These are phyloP conservation scores for Mycogone perniciosa DNA, from an alignment of 2,329 filamentous ascomycete genomes.

Conservation along the genomic window DNA sequence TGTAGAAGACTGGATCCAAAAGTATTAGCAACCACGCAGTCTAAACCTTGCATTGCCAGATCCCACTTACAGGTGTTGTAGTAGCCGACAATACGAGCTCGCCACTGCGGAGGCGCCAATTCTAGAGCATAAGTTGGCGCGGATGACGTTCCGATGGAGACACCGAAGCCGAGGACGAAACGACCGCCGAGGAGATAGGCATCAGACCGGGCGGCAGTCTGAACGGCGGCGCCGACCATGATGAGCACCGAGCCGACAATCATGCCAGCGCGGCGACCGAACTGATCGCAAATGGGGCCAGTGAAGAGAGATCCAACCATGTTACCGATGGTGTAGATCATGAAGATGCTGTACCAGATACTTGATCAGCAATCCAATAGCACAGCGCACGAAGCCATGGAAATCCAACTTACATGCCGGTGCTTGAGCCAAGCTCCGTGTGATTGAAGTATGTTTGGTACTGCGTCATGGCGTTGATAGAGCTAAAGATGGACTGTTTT, in stretches of 20 bases:
- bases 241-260: conserved; percentile 33
- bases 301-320: conserved; percentile 35
- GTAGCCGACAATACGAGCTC: conserved; percentile 36
- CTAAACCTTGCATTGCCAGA: neutral
- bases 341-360: conserved; percentile 27
- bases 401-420: conserved; percentile 22
- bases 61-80: conserved; percentile 31
- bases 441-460: conserved; percentile 24
- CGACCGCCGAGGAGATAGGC: conserved; percentile 42
- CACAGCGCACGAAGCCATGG: neutral
- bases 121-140: conserved; percentile 39
- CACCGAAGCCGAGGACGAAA: conserved; percentile 50
- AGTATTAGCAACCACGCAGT: neutral
- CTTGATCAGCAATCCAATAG: neutral
- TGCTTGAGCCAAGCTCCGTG: conserved; percentile 21
- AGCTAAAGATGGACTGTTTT: conserved; percentile 24
- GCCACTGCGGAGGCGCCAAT: conserved; percentile 47
- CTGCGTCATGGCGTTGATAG: conserved; percentile 27
- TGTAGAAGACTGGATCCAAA: conserved; percentile 25
- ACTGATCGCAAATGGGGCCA: conserved; percentile 34
- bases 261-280: conserved; percentile 38
- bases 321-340: conserved; percentile 41
- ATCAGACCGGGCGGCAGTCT: conserved; percentile 30
- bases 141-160: conserved; percentile 33
- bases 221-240: conserved; percentile 35